Conservation (phyloP, 1,139 yeast genomes). For the Meyerozyma carpophila region DNA sequence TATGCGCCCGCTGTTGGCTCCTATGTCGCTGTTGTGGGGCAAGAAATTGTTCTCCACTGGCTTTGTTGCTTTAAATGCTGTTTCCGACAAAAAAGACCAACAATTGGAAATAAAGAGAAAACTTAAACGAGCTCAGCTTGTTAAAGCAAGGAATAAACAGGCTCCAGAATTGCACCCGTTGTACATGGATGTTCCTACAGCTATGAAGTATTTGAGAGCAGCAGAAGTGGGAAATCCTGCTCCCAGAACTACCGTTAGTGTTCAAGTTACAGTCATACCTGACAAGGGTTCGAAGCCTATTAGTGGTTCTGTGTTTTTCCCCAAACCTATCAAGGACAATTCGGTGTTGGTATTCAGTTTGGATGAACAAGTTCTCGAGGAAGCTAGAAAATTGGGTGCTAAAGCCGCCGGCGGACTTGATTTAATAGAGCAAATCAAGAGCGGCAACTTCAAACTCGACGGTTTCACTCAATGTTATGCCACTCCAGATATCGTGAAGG, state of each 20-base stretch:
- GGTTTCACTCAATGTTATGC: slow-evolving; percentile 77
- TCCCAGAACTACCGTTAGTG: slow-evolving; percentile 59
- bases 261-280: slow-evolving; percentile 64
- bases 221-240: slow-evolving; percentile 83
- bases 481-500: slow-evolving; percentile 69
- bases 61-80: not conserved
- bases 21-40: not conserved
- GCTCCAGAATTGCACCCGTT: slow-evolving; percentile 53
- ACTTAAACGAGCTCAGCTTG: slow-evolving; percentile 28
- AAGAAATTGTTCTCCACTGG: not conserved
- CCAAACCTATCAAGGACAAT: slow-evolving; percentile 66
- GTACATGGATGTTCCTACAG: slow-evolving; percentile 67
- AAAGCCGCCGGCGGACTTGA: slow-evolving; percentile 67
- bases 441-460: slow-evolving; percentile 49
- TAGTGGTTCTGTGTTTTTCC: slow-evolving; percentile 67
- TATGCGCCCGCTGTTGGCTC: not conserved
- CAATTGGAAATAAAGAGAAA: slow-evolving; percentile 16
- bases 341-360: slow-evolving; percentile 66
- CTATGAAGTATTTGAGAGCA: slow-evolving; percentile 77
- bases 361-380: slow-evolving; percentile 45
- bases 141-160: slow-evolving; percentile 35
- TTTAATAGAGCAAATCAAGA: slow-evolving; percentile 55
- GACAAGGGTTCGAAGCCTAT: slow-evolving; percentile 78
- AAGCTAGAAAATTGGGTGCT: slow-evolving; percentile 57
- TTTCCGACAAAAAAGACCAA: slow-evolving; percentile 4